Evolutionary conservation across 2,329 filamentous ascomycete species (phyloP).

Genomic region (Phialophora chinensis): DNA sequence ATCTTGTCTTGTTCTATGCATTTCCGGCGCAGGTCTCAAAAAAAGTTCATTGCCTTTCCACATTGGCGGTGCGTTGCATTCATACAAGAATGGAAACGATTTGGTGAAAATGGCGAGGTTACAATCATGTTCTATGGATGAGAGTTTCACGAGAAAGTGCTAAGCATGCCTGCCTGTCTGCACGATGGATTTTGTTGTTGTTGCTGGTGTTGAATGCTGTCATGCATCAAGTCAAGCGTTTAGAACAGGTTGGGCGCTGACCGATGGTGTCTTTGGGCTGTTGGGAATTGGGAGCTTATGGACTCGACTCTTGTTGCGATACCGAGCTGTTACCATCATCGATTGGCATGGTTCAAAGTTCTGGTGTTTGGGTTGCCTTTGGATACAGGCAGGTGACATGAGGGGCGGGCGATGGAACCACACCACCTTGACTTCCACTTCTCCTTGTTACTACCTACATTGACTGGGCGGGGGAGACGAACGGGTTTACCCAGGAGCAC

Average conservation of each 20-base stretch:
- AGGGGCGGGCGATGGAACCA: constrained; percentile 6
- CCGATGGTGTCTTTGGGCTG: not conserved
- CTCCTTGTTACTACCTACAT: not conserved
- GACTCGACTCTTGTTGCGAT: constrained; percentile 11
- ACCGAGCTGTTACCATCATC: constrained; percentile 5
- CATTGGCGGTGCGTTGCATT: constrained; percentile 3
- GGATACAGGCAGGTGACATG: not conserved
- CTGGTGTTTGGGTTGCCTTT: not conserved
- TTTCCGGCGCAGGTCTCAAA: constrained; percentile 3
- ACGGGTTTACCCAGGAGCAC: not conserved
- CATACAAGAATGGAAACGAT: constrained; percentile 1
- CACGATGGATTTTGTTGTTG: constrained; percentile 4
- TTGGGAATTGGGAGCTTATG: constrained; percentile 2
- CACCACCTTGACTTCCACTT: constrained; percentile 3
- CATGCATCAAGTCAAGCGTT: not conserved
- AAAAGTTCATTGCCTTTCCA: constrained; percentile 22
- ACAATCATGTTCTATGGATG: constrained; percentile 2
- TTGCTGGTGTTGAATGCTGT: not conserved
- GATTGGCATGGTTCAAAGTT: constrained; percentile 3
- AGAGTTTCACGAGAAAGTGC: not conserved
- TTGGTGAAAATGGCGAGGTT: constrained; percentile 10
- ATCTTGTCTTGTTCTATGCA: constrained; percentile 17
- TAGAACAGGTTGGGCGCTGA: not conserved
- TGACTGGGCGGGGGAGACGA: not conserved
- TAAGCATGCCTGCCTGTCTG: not conserved